phyloP scores from a whole-genome alignment of 1,139 yeast genomes.

The Sugiyamaella japonica region DNA sequence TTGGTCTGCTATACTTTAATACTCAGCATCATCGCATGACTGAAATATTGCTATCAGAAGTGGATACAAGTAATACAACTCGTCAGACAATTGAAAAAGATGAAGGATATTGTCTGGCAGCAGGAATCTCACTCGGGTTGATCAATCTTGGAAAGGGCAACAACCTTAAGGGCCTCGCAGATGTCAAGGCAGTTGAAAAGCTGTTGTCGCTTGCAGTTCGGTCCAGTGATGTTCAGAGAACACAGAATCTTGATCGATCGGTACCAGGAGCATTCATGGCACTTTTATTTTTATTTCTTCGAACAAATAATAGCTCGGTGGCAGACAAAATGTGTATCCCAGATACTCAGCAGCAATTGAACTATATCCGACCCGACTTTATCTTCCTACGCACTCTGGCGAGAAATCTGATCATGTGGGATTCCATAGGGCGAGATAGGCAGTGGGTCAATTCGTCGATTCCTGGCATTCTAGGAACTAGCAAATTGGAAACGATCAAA shows the following conservation, averaged over 20 bases:
- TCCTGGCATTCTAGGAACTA: conserved; percentile 26
- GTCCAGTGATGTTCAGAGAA: conserved; percentile 66
- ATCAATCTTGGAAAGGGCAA: conserved; percentile 83
- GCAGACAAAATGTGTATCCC: conserved; percentile 71
- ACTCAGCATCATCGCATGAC: conserved; percentile 88
- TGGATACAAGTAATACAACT: conserved; percentile 25
- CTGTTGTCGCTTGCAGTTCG: conserved; percentile 61
- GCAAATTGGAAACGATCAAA: conserved; percentile 33
- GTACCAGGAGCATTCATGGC: conserved; percentile 83
- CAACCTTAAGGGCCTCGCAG: conserved; percentile 61
- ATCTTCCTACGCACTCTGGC: conserved; percentile 69
- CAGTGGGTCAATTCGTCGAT: conserved; percentile 53
- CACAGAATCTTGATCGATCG: conserved; percentile 65
- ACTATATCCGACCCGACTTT: conserved; percentile 79
- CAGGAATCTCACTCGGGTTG: conserved; percentile 85
- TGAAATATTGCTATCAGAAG: conserved; percentile 57
- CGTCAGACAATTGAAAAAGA: conserved; percentile 32
- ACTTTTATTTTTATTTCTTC: conserved; percentile 68
- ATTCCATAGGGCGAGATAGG: conserved; percentile 50
- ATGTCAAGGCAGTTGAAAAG: conserved; percentile 67
- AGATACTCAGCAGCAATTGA: conserved; percentile 57
- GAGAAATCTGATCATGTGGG: conserved; percentile 78
- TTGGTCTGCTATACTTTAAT: conserved; percentile 78
- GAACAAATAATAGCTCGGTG: conserved; percentile 59
- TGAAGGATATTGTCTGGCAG: conserved; percentile 85